Evolutionary conservation across 352 stramenopile genomes (phyloP).

Genomic region (Pythium sp.): DNA sequence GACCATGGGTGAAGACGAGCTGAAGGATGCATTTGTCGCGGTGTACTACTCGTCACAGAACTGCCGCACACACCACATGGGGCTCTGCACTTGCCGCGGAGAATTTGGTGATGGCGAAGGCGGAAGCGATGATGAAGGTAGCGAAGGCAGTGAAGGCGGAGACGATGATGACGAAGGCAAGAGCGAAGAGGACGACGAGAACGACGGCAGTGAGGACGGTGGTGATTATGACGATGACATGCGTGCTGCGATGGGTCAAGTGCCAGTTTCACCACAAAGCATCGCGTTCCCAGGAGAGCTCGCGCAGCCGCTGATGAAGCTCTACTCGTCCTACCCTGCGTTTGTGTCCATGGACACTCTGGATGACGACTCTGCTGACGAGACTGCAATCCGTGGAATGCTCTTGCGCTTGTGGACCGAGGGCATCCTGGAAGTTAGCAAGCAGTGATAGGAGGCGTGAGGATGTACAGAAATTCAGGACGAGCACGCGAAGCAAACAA

Average conservation of each 20-base stretch:
- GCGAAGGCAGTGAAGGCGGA: constrained; percentile 16
- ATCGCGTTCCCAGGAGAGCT: constrained; percentile 67
- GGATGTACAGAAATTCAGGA: constrained; percentile 2
- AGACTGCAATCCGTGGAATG: constrained; percentile 74
- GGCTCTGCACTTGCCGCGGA: constrained; percentile 56
- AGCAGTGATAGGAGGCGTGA: constrained; percentile 6
- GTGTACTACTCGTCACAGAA: constrained; percentile 76
- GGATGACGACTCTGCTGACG: constrained; percentile 33
- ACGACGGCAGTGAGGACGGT: constrained; percentile 29
- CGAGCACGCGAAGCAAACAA: constrained; percentile 19
- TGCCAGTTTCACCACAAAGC: constrained; percentile 44
- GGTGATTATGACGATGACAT: constrained; percentile 32
- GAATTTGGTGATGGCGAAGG: constrained; percentile 25
- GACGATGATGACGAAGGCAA: constrained; percentile 25
- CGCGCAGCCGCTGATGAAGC: constrained; percentile 58
- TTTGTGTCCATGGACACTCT: constrained; percentile 41
- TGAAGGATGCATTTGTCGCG: constrained; percentile 56
- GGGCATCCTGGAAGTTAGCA: constrained; percentile 43
- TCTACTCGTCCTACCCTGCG: constrained; percentile 51
- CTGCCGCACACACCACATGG: constrained; percentile 84
- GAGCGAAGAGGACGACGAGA: constrained; percentile 23
- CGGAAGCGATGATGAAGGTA: constrained; percentile 25
- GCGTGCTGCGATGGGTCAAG: constrained; percentile 29
- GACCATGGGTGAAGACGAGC: constrained; percentile 56
- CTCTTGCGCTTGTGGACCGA: constrained; percentile 80